A percentile compares a stretch with the other conserved stretches of the same genome.
Evolutionary conservation across 2,329 filamentous ascomycete genomes (phyloP).

Genomic region (Aspergillus jensenii): DNA sequence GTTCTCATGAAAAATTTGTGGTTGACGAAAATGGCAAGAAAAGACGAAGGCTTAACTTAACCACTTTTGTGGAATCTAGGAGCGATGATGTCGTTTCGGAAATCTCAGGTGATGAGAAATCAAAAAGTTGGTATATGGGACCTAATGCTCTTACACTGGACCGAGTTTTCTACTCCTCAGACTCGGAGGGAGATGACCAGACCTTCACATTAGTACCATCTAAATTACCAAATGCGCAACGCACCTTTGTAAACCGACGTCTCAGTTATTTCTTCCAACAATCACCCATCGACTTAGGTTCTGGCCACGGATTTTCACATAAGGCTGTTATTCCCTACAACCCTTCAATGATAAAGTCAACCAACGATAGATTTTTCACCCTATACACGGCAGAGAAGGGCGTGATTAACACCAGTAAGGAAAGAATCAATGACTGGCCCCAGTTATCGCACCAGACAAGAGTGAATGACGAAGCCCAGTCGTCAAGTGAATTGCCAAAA

Average conservation of each 20-base stretch:
- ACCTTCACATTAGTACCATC: constrained; percentile 25
- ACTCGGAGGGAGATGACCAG: constrained; percentile 28
- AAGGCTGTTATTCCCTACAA: constrained; percentile 32
- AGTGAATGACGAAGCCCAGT: background rate
- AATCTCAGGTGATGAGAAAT: background rate
- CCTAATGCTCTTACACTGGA: constrained; percentile 37
- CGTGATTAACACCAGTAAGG: constrained; percentile 25
- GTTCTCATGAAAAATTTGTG: constrained; percentile 23
- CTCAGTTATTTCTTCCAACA: constrained; percentile 30
- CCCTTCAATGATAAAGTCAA: constrained; percentile 7
- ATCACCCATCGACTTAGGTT: constrained; percentile 20
- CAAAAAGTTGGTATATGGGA: constrained; percentile 39
- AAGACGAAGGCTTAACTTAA: constrained; percentile 28
- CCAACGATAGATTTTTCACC: constrained; percentile 26
- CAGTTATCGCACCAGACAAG: constrained; percentile 16
- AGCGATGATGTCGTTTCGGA: background rate
- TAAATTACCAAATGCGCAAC: constrained; percentile 24
- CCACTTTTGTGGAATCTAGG: background rate
- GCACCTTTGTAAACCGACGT: constrained; percentile 31
- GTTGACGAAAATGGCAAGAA: constrained; percentile 30
- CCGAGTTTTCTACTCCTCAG: constrained; percentile 44
- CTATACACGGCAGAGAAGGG: constrained; percentile 27
- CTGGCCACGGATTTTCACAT: constrained; percentile 18
- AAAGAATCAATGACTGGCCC: constrained; percentile 30
- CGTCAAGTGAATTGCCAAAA: background rate